Conservation (phyloP, 805 yeast genomes). For the Ogataea nakhonphanomensis region DNA sequence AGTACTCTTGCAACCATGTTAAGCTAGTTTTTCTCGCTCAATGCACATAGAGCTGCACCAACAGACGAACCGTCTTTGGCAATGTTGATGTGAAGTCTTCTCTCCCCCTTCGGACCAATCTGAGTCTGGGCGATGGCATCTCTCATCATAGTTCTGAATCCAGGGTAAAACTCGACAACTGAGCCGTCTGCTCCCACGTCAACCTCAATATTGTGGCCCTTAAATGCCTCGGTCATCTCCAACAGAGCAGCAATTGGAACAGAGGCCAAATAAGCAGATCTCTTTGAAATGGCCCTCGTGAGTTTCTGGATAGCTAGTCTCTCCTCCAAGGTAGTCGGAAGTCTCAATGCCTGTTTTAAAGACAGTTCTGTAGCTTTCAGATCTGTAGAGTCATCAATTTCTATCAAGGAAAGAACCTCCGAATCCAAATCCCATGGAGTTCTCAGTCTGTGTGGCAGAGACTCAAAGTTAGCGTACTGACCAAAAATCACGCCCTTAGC, state of each 20-base stretch:
- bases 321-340: constrained; percentile 69
- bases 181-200: constrained; percentile 97
- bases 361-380: constrained; percentile 68
- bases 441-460: constrained; percentile 59
- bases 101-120: constrained; percentile 70
- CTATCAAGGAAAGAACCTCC: constrained; percentile 81
- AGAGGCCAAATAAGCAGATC: constrained; percentile 89
- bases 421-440: constrained; percentile 78
- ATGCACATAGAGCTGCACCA: constrained; percentile 94
- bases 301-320: constrained; percentile 68
- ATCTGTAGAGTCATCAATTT: constrained; percentile 76
- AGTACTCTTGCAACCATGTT: background rate
- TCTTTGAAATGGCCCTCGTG: constrained; percentile 74
- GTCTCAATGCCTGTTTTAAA: constrained; percentile 60
- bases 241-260: constrained; percentile 85
- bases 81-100: constrained; percentile 70
- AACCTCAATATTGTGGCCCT: constrained; percentile 62
- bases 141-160: constrained; percentile 74
- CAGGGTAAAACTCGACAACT: constrained; percentile 90
- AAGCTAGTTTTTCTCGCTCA: constrained; percentile 19
- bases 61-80: constrained; percentile 97
- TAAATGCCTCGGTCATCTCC: constrained; percentile 62
- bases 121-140: constrained; percentile 71
- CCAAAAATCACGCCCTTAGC: constrained; percentile 53
- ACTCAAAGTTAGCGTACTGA: constrained; percentile 43